Conservation (phyloP, 805 yeast species). For the Schwanniomyces occidentalis region DNA sequence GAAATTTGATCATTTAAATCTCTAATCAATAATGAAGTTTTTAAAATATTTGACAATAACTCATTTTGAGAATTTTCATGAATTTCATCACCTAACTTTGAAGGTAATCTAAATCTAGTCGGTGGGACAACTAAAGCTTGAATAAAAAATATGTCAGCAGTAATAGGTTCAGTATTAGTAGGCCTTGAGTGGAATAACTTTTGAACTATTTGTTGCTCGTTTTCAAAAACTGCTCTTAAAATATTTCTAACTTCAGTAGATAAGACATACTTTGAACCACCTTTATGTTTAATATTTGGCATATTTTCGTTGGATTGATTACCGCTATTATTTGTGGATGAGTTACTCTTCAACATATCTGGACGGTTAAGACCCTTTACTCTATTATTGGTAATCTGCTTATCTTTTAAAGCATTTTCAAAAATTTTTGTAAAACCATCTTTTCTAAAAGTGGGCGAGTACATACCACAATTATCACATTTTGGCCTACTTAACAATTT, state of each 20-base stretch:
- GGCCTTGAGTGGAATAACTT: slow-evolving; percentile 86
- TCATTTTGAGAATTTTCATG: slow-evolving; percentile 95
- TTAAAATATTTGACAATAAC: slow-evolving; percentile 74
- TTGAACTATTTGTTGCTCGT: slow-evolving; percentile 67
- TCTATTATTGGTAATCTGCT: slow-evolving; percentile 78
- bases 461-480: slow-evolving; percentile 97
- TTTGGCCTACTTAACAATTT: slow-evolving; percentile 72
- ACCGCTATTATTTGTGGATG: slow-evolving; percentile 7
- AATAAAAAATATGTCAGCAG: slow-evolving; percentile 85
- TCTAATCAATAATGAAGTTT: slow-evolving; percentile 77
- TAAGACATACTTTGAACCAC: slow-evolving; percentile 81
- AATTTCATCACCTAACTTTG: slow-evolving; percentile 92
- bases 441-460: slow-evolving; percentile 88
- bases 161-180: slow-evolving; percentile 42
- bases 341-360: slow-evolving; percentile 56
- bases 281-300: slow-evolving; percentile 57
- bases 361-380: slow-evolving; percentile 76
- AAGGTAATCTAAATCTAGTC: slow-evolving; percentile 94
- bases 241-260: slow-evolving; percentile 85
- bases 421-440: slow-evolving; percentile 93
- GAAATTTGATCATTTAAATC: slow-evolving; percentile 86
- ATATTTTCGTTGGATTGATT: slow-evolving; percentile 25
- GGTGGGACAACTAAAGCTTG: slow-evolving; percentile 92
- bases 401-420: slow-evolving; percentile 80
- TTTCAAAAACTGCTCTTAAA: slow-evolving; percentile 69